Conservation (phyloP, 169 alveolate genomes). For the Cyclospora cayetanensis region DNA sequence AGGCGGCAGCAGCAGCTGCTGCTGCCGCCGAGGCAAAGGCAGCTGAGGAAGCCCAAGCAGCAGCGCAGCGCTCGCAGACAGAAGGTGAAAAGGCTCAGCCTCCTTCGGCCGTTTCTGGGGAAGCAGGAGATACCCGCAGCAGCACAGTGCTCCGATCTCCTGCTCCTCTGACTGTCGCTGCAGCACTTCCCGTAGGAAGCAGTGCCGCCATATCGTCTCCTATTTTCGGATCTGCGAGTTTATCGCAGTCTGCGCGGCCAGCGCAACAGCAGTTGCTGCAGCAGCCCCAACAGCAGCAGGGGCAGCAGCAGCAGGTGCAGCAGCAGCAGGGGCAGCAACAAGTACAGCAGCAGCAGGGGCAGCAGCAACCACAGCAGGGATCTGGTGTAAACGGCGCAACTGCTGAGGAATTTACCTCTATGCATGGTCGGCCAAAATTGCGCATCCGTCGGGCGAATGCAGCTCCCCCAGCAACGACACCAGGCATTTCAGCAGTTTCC, state of each 20-base stretch:
- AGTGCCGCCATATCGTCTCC: neutral
- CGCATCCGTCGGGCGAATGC: slow-evolving; percentile 50
- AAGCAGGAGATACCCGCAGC: neutral
- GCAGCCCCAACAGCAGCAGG: slow-evolving; percentile 35
- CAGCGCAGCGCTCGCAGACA: slow-evolving; percentile 23
- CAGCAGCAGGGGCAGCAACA: neutral
- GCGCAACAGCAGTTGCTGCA: neutral
- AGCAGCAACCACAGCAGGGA: neutral
- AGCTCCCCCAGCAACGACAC: slow-evolving; percentile 8
- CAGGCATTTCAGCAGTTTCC: neutral
- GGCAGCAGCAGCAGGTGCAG: slow-evolving; percentile 11
- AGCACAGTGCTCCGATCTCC: neutral
- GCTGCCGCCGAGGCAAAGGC: slow-evolving; percentile 30
- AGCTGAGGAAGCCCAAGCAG: slow-evolving; percentile 4
- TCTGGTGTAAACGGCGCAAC: neutral
- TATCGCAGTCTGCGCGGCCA: neutral
- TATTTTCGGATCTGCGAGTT: neutral
- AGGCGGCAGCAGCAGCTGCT: neutral
- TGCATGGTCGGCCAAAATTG: slow-evolving; percentile 28
- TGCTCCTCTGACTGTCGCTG: neutral
- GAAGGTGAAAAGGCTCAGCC: neutral
- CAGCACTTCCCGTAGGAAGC: slow-evolving; percentile 2
- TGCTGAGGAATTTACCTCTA: neutral
- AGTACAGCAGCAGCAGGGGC: slow-evolving; percentile 28
- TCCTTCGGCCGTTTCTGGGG: neutral